A percentile compares a stretch with the other conserved stretches of the same genome.
phyloP scores from a whole-genome alignment of 1,284 basidiomycete species.

The Ganoderma multipileum region DNA sequence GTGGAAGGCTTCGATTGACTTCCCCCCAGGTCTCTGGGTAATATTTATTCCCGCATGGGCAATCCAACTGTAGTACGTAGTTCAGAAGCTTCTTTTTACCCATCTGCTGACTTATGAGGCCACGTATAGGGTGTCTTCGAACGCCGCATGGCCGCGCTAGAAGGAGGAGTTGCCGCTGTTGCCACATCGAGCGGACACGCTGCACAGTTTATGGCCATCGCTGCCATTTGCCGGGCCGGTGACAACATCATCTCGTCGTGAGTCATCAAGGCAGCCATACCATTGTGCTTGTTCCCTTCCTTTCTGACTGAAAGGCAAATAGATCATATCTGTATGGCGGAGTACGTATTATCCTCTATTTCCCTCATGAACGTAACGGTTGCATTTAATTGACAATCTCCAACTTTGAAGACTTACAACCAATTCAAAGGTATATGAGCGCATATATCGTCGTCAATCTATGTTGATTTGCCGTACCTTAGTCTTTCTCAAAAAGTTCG shows the following conservation, averaged over 20 bases:
- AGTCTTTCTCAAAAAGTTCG: conserved; percentile 73
- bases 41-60: conserved; percentile 82
- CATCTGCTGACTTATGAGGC: conserved; percentile 35
- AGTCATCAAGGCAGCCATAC: conserved; percentile 59
- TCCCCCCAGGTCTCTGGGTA: conserved; percentile 61
- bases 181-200: conserved; percentile 82
- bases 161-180: conserved; percentile 83
- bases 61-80: conserved; percentile 82
- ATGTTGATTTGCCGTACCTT: conserved; percentile 45
- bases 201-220: conserved; percentile 82
- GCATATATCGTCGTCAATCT: neutral
- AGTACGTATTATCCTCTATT: conserved; percentile 43
- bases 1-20: neutral
- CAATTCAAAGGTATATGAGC: conserved; percentile 79
- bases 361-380: conserved; percentile 1
- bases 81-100: neutral
- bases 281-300: neutral
- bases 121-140: conserved; percentile 79
- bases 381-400: neutral
- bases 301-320: neutral
- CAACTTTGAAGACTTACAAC: conserved; percentile 71
- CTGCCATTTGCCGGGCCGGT: conserved; percentile 69
- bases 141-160: conserved; percentile 82
- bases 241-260: conserved; percentile 84
- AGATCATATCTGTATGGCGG: conserved; percentile 74